Base-by-base conservation (phyloP, 2,329 filamentous ascomycete species). In the Helotiales sp. region DNA sequence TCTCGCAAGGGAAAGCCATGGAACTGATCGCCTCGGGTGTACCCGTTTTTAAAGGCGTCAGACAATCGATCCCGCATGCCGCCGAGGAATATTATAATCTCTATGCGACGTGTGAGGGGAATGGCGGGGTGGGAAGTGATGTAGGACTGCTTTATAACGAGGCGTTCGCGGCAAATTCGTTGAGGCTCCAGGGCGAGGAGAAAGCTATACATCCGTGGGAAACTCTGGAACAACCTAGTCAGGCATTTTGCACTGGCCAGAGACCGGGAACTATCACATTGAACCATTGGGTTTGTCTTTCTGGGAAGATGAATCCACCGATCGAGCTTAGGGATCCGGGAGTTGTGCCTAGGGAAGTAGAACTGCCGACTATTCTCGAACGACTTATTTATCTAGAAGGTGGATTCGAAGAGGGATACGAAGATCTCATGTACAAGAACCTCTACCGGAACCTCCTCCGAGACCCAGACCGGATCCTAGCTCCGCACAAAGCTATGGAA, bases 171-270 rank as follows among this genome's bases (percentile, higher is more conserved):
- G 61, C 62, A 7, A 22, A 22, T 15, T 61, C 61, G 24, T 45
- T 68, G 49, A 57, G 50, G 6, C 61, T 76, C 20, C 70, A 72
- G 57, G 73, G 69, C 3, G 26, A 65, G 8, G 72, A 68, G 5
- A 55, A 49, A 6, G 71, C 74, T 26, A 58, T 47, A 32, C 28
- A 72, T 61, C 89, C 89, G 1, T 93, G 89, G 91, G 86, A 90
- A 69, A 89, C 90, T 1, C 81, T 93, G 28, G 91, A 93, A 75
- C 90, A 93, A 74, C 91, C 91, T 4, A 92, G 89, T 75, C 88
- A 89, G 77, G 84, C 87, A 0, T 91, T 91, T 75, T 86, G 84
- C 70, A 90, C 87, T 77, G 91, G 91, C 13, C 81, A 82, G 59
- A 82, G 86, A 24, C 87, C 90, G 0, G 91, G 91, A 6, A 93